A percentile compares a stretch with the other conserved stretches of the same genome.
Conservation (phyloP, 768 basidiomycete species). For the Gautieria morchelliformis region DNA sequence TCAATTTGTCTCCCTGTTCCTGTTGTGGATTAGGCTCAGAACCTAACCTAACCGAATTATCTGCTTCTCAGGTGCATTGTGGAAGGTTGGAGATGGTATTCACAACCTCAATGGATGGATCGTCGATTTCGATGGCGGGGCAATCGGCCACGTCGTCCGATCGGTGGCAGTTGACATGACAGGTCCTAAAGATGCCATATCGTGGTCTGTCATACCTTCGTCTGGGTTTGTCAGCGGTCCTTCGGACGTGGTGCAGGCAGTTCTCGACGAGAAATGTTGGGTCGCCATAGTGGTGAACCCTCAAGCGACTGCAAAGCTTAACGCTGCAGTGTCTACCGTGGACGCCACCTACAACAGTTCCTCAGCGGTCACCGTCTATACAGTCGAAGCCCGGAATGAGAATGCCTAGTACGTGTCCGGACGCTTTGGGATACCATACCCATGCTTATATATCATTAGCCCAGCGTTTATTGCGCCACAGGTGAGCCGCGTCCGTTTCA, state of each 20-base stretch:
- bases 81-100: slow-evolving; percentile 29
- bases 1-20: too few species aligned
- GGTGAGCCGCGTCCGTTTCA: neutral
- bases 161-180: slow-evolving; percentile 25
- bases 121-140: slow-evolving; percentile 52
- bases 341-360: slow-evolving; percentile 40
- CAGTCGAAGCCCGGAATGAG: slow-evolving; percentile 44
- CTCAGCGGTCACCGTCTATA: slow-evolving; percentile 38
- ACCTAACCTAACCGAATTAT: neutral
- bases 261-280: neutral
- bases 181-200: slow-evolving; percentile 4
- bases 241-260: neutral
- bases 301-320: slow-evolving; percentile 4
- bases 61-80: slow-evolving; percentile 20
- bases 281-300: neutral
- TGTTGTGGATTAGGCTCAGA: too few species aligned
- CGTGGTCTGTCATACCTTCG: neutral
- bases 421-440: neutral
- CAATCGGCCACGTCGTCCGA: slow-evolving; percentile 38
- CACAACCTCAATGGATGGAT: slow-evolving; percentile 45
- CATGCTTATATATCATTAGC: neutral
- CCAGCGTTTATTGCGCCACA: neutral
- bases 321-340: slow-evolving; percentile 12
- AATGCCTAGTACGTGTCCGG: slow-evolving; percentile 40
- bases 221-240: neutral